Base-by-base conservation (phyloP, 208 protist species). In the Crithidia sp. region DNA sequence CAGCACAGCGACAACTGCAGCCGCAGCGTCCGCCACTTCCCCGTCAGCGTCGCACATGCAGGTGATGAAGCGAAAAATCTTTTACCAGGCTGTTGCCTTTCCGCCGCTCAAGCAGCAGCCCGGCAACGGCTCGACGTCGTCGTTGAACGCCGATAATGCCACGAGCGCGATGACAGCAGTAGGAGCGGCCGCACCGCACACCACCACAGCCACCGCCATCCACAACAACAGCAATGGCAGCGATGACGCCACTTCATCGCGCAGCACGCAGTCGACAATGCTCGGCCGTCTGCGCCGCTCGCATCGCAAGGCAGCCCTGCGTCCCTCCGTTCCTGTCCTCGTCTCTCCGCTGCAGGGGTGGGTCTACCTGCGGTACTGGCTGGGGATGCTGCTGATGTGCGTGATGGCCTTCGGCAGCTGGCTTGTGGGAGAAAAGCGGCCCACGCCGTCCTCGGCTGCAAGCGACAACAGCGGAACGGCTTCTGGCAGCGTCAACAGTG, bases 341-440 rank as follows among this genome's bases (percentile, higher is more conserved):
- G 50, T 66, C n/a, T 73, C 60, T 5, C 74, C 74, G 17, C 45
- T 14, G 58, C 66, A 71, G 44, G 58, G 53, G 6, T 81, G 76
- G 76, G 68, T 93, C 28, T 86, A 85, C 66, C 69, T 87, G 4
- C 85, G 83, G 2, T 87, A 63, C 60, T 85, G 79, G 79, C 53
- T 79, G 4, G 76, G 81, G 19, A 55, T 62, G 0, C 13, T 85
- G 4, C 54, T 83, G 4, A 53, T 83, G 28, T 37, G 9, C 36
- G 13, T 85, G 10, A 76, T 85, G 52, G 67, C 80, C 4, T 54
- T 65, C 16, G 61, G 57, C 16, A 68, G 44, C 14, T 73, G 66
- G 66, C 74, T 78, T 4, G 60, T 78, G 10, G 66, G 59, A 3
- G 59, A 72, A 49, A 72, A 77, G 36, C 40, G 58, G 47, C n/a